Percentiles rank a stretch among this genome's conserved stretches.
These are phyloP conservation scores for Penicillium pancosmium DNA, from an alignment of 495 filamentous ascomycete species.

Conservation along the genomic window DNA sequence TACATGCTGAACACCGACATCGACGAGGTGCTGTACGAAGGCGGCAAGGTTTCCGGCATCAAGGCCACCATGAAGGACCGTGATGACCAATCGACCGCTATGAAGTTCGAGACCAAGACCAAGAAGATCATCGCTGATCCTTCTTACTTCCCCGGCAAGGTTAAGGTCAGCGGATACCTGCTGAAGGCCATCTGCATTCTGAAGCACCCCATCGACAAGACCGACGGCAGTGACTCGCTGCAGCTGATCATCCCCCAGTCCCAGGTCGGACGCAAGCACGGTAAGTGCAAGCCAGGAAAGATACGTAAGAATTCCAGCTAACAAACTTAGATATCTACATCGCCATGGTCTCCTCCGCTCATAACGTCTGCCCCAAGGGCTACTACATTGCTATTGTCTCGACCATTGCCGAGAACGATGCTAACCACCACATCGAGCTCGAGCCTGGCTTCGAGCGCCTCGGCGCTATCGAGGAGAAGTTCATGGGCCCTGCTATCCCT, in stretches of 20 bases:
- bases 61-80: slow-evolving; percentile 93
- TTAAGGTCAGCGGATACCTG: slow-evolving; percentile 81
- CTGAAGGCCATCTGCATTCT: slow-evolving; percentile 97
- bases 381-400: slow-evolving; percentile 99
- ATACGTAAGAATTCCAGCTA: slow-evolving; percentile 19
- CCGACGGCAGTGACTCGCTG: slow-evolving; percentile 85
- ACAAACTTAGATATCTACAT: slow-evolving; percentile 86
- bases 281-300: slow-evolving; percentile 47
- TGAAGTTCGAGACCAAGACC: slow-evolving; percentile 94
- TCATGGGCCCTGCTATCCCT: slow-evolving; percentile 89
- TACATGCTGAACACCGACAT: slow-evolving; percentile 98
- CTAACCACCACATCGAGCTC: slow-evolving; percentile 95
- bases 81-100: slow-evolving; percentile 72
- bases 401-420: slow-evolving; percentile 88
- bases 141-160: slow-evolving; percentile 92
- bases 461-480: slow-evolving; percentile 93
- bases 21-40: slow-evolving; percentile 83
- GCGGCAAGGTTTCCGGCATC: slow-evolving; percentile 84
- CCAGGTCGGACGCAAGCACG: slow-evolving; percentile 92
- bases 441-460: slow-evolving; percentile 92
- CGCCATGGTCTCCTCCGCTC: slow-evolving; percentile 90
- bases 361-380: slow-evolving; percentile 98
- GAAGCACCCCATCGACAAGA: slow-evolving; percentile 88
- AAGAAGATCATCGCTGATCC: slow-evolving; percentile 97
- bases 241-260: slow-evolving; percentile 98